Evolutionary conservation across 1,284 basidiomycete genomes (phyloP).

Genomic region (Sphagnurus paluster): DNA sequence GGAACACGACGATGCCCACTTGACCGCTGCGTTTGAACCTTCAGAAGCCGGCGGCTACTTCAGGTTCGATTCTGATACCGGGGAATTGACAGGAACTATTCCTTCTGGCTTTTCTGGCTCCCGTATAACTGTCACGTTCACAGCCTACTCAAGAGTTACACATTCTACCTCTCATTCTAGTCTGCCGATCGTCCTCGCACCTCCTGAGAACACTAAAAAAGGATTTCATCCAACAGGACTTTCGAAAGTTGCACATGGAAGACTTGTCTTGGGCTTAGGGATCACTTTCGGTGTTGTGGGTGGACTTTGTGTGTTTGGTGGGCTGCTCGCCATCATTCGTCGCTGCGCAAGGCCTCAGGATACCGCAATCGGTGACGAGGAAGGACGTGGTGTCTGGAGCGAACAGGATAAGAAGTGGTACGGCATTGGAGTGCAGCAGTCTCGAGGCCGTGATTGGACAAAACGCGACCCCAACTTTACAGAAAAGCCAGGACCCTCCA

Average conservation of each 20-base stretch:
- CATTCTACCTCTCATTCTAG: slow-evolving; percentile 71
- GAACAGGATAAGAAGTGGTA: slow-evolving; percentile 70
- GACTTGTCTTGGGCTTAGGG: slow-evolving; percentile 55
- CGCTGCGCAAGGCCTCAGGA: slow-evolving; percentile 57
- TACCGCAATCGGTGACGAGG: slow-evolving; percentile 56
- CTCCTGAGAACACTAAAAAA: slow-evolving; percentile 31
- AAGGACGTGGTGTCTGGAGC: slow-evolving; percentile 53
- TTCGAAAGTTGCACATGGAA: slow-evolving; percentile 43
- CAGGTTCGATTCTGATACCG: slow-evolving; percentile 45
- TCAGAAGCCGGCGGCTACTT: slow-evolving; percentile 45
- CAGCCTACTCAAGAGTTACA: slow-evolving; percentile 61
- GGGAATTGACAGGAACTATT: slow-evolving; percentile 52
- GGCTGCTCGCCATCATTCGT: slow-evolving; percentile 54
- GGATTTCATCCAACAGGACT: slow-evolving; percentile 33
- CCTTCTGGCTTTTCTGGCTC: slow-evolving; percentile 41
- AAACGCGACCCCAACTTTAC: slow-evolving; percentile 12
- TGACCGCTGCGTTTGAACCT: slow-evolving; percentile 57
- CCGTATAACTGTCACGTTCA: slow-evolving; percentile 56
- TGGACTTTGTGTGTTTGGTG: slow-evolving; percentile 53
- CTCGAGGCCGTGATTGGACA: slow-evolving; percentile 30
- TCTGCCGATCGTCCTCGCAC: slow-evolving; percentile 53
- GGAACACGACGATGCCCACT: slow-evolving; percentile 39
- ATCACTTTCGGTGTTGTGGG: slow-evolving; percentile 66
- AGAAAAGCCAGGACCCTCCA: slow-evolving; percentile 9
- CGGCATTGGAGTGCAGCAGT: slow-evolving; percentile 38